phyloP scores from a whole-genome alignment of 2,329 filamentous ascomycete species.

The Graphilbum fragrans region DNA sequence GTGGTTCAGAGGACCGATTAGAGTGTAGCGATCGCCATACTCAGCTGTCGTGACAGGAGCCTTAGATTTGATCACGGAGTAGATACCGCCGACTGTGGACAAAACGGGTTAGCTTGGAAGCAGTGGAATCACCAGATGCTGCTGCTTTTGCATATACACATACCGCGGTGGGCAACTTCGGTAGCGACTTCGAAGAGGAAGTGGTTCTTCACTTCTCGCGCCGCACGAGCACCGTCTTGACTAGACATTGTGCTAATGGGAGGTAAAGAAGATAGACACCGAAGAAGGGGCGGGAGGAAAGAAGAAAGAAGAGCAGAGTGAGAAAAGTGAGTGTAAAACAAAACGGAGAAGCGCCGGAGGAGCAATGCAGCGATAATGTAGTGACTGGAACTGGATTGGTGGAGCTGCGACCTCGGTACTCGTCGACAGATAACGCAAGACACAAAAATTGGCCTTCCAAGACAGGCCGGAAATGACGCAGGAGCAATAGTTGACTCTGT shows the following conservation, averaged over 20 bases:
- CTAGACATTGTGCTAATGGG: not conserved
- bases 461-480: too few species aligned
- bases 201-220: slow-evolving; percentile 80
- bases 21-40: slow-evolving; percentile 94
- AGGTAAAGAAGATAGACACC: not conserved
- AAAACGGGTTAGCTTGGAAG: not conserved
- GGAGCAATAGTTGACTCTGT: too few species aligned
- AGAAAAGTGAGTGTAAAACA: too few species aligned
- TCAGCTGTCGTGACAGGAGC: slow-evolving; percentile 94
- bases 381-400: too few species aligned
- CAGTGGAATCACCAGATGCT: not conserved
- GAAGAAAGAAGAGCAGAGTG: not conserved
- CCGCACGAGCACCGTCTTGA: not conserved
- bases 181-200: slow-evolving; percentile 94
- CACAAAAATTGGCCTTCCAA: too few species aligned
- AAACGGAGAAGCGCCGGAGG: too few species aligned
- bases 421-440: too few species aligned
- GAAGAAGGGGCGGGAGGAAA: not conserved
- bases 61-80: slow-evolving; percentile 98
- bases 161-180: slow-evolving; percentile 93
- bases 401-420: too few species aligned
- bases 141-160: slow-evolving; percentile 16
- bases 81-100: slow-evolving; percentile 79
- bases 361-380: too few species aligned
- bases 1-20: slow-evolving; percentile 89